Base-by-base conservation (phyloP, 208 protist species). In the Leishmania martiniquensis region DNA sequence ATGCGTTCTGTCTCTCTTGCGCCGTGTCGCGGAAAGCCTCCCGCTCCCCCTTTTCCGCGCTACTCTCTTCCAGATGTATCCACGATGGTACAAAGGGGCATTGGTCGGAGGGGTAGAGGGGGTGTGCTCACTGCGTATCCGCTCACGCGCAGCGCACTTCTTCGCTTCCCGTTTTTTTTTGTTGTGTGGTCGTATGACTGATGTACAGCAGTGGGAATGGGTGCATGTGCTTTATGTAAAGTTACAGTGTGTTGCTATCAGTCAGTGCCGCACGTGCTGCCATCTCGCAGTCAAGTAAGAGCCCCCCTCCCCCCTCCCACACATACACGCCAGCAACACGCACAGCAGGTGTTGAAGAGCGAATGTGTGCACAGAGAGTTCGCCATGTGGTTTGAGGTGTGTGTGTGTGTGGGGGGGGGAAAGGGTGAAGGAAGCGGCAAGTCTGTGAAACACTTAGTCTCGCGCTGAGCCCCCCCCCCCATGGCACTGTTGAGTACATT, bases 221-320 rank as follows among this genome's bases (percentile, higher is more conserved):
- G 22, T 62, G 17, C 63, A 37, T 62, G 29, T 39, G 34, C 51
- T 72, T 55, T 51, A 69, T 69, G 65, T 69, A 69, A 51, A 32
- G 65, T 49, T 51, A 69, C 65, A 25, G 65, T 32, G 49, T 47
- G 65, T 47, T 32, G 39, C 42, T 34, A 69, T 42, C 42, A 17
- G 12, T 42, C 44, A n/a, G 47, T 1, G 22, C 29, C 57, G 4
- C 49, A 57, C 7, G 49, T n/a, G 68, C 13, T 72, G 5, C 25
- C 65, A 51, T 69, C 44, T n/a, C 3, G 39, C 42, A n/a, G 49
- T 34, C 39, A 32, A 49, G 25, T 49, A 37, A 1, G 49, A 42
- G 17, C 42, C 29, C 17, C 29, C 29, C 55, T 49, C 15, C 66
- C 12, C 63, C 6, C 20, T n/a, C 13, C 44, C 66, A 51, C 0